Evolutionary conservation across 345 rosid species (phyloP), one percentile per base, ranked within the genome.

Genomic region (Dipteronia sinensis): DNA sequence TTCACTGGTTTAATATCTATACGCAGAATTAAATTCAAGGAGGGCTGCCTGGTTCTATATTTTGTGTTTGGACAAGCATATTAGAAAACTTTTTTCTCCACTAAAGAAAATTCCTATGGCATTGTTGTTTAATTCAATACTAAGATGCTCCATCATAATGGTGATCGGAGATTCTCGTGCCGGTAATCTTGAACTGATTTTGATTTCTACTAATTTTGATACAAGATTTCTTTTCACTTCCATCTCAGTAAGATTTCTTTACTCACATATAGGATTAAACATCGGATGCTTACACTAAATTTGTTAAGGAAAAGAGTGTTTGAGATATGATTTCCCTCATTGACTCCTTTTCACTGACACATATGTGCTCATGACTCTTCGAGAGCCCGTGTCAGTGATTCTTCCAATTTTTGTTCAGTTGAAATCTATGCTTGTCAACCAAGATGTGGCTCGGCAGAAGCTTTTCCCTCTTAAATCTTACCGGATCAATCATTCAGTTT

Each of bases 301-400:
- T 34, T 34, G 38, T 34, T 34, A 34, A 34, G 38, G 38, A 34
- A 34, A 34, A 34, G 38, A 34, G 38, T 34, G 38, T 34, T 4
- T 34, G 38, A 34, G 38, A 34, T 34, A 34, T 34, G 38, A 31
- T 31, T 31, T 31, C 38, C 38, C 6, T 31, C 38, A 4, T 3
- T 31, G 6, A 31, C 46, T 42, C 46, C 90, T 91, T 58, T 89
- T 91, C 87, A 88, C 96, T 3, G 96, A 89, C 3, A 91, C 93
- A n/a, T 91, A 92, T 15, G 93, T 89, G 59, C 89, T 91, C 16
- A 89, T 88, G 93, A 89, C 92, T 67, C 92, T 91, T 38, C 83
- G 91, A 38, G 96, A 91, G 82, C 96, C 96, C 3, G 93, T 90
- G 59, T 89, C 96, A 2, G 92, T 88, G 0, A 89, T 91, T 69